These are phyloP conservation scores for Claviceps monticola DNA, from an alignment of 2,329 filamentous ascomycete genomes.

Conservation along the genomic window DNA sequence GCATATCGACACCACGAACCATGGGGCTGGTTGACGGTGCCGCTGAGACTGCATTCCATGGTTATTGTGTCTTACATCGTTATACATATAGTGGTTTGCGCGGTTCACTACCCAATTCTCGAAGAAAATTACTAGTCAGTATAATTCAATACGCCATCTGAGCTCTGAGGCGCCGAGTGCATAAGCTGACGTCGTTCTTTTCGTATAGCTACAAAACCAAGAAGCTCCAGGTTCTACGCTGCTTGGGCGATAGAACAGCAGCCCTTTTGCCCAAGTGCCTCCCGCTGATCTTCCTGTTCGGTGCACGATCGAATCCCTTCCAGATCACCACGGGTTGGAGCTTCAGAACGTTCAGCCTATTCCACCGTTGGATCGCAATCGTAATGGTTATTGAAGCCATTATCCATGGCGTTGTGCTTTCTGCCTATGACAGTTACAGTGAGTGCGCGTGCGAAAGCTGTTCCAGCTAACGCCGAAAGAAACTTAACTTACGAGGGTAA, in stretches of 20 bases:
- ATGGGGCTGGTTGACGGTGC: not conserved
- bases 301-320: slow-evolving; percentile 46
- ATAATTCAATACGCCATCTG: too few species aligned
- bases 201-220: slow-evolving; percentile 14
- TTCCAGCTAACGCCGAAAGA: not conserved
- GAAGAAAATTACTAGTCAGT: slow-evolving; percentile 18
- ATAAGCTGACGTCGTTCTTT: not conserved
- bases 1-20: not conserved
- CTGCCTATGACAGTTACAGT: slow-evolving; percentile 9
- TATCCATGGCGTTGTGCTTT: slow-evolving; percentile 27
- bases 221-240: slow-evolving; percentile 25
- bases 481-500: not conserved
- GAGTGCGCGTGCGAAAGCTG: not conserved
- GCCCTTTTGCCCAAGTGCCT: slow-evolving; percentile 45
- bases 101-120: slow-evolving; percentile 17
- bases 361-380: slow-evolving; percentile 48
- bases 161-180: not conserved
- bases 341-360: slow-evolving; percentile 46
- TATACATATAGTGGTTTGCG: slow-evolving; percentile 17
- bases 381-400: slow-evolving; percentile 43
- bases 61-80: slow-evolving; percentile 18
- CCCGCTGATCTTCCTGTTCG: slow-evolving; percentile 47
- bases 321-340: slow-evolving; percentile 51
- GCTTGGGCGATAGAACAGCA: slow-evolving; percentile 43
- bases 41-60: not conserved